Percentiles rank a stretch among this genome's conserved stretches.
phyloP scores from a whole-genome alignment of 2,329 filamentous ascomycete species.

The Juglanconis sp. region DNA sequence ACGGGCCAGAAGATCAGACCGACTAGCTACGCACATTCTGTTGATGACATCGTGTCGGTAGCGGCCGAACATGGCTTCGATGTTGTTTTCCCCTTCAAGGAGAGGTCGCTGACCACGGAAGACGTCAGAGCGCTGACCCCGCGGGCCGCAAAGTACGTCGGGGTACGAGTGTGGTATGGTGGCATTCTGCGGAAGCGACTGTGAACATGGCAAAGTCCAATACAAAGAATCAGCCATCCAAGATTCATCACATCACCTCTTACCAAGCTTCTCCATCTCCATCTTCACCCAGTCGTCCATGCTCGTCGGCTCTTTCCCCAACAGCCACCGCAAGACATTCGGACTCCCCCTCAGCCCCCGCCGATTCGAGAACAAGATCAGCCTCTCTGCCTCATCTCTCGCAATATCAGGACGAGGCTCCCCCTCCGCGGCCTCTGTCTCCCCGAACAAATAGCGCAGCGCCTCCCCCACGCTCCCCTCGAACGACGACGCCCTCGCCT shows the following conservation, averaged over 20 bases:
- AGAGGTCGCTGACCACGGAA: conserved; percentile 30
- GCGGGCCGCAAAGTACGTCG: conserved; percentile 63
- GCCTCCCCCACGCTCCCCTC: background rate
- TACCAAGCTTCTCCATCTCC: background rate
- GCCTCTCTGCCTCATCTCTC: conserved; percentile 19
- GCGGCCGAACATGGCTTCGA: conserved; percentile 45
- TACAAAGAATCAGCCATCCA: background rate
- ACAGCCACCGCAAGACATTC: conserved; percentile 24
- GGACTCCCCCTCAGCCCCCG: conserved; percentile 20
- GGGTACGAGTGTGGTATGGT: conserved; percentile 51
- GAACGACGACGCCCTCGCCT: background rate
- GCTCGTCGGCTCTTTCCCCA: conserved; percentile 22
- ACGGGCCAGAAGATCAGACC: conserved; percentile 57
- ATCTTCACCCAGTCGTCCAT: conserved; percentile 9
- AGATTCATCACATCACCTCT: background rate
- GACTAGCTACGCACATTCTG: conserved; percentile 53
- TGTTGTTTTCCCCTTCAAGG: background rate
- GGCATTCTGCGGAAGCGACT: conserved; percentile 37
- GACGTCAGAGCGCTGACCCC: conserved; percentile 58
- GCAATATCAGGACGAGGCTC: conserved; percentile 15
- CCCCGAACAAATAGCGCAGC: background rate
- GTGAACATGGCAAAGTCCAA: background rate
- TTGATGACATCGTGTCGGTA: conserved; percentile 48
- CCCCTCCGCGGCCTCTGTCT: background rate
- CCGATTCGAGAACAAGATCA: no score